Conservation (phyloP, 2,329 filamentous ascomycete species). For the Calonectria montana region DNA sequence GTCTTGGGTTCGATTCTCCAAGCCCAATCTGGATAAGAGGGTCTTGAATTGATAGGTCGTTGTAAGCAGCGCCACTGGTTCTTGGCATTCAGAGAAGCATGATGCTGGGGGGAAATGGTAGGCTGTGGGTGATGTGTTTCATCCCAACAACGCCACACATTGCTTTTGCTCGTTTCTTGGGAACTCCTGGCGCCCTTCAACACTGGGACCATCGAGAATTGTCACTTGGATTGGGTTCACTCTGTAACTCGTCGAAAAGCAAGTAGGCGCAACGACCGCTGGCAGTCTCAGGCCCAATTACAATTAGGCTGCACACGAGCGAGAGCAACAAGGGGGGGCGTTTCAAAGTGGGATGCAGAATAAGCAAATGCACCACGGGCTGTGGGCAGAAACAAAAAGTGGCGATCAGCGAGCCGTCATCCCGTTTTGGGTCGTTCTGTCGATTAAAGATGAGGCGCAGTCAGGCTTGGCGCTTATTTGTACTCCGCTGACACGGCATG, state of each 20-base stretch:
- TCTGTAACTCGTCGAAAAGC: neutral
- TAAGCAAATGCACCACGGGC: neutral
- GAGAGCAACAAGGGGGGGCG: neutral
- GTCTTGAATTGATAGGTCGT: neutral
- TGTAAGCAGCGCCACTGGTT: neutral
- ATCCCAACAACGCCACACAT: neutral
- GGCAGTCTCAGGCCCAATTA: neutral
- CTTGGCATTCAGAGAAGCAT: neutral
- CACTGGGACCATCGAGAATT: neutral
- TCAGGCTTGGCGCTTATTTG: constrained; percentile 1
- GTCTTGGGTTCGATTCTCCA: neutral
- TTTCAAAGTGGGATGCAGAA: neutral
- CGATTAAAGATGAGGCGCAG: neutral
- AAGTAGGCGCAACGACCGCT: neutral
- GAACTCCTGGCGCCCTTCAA: neutral
- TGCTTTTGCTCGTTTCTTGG: neutral
- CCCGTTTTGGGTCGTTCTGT: neutral
- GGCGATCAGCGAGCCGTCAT: neutral
- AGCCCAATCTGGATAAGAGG: neutral
- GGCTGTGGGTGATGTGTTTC: neutral
- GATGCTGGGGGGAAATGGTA: neutral
- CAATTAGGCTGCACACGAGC: neutral
- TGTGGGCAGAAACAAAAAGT: neutral
- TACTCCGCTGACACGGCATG: neutral
- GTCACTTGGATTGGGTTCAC: neutral